Evolutionary conservation across 176 grass and related monocot genomes (phyloP).

Genomic region (Dactylis glomerata): DNA sequence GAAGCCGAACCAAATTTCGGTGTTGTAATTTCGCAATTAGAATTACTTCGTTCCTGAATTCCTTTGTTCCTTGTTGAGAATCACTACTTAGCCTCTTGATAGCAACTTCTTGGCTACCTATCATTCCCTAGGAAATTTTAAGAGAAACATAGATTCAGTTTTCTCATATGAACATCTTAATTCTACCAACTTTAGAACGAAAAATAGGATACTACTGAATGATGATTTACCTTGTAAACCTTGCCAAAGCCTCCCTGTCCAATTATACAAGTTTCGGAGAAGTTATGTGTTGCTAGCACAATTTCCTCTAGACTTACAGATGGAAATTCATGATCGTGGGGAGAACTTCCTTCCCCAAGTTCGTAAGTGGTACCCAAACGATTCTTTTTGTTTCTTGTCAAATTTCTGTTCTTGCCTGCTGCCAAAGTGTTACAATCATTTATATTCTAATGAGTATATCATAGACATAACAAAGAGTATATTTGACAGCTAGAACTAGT

Average conservation of each 20-base stretch:
- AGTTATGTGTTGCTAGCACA: constrained; percentile 7
- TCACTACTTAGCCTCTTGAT: constrained; percentile 37
- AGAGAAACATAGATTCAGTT: background rate
- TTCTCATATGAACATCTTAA: background rate
- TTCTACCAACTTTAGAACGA: background rate
- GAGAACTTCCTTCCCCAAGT: background rate
- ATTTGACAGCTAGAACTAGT: background rate
- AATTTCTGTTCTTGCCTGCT: background rate
- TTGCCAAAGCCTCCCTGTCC: constrained; percentile 51
- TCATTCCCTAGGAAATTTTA: constrained; percentile 3
- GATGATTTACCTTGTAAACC: constrained; percentile 43
- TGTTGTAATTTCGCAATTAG: constrained; percentile 41
- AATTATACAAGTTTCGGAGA: constrained; percentile 23
- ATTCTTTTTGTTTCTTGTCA: background rate
- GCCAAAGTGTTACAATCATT: background rate
- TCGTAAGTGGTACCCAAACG: background rate
- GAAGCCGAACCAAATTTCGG: constrained; percentile 35
- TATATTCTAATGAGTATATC: background rate
- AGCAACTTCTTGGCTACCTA: constrained; percentile 32
- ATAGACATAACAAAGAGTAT: background rate
- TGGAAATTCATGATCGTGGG: background rate
- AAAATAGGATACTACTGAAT: background rate
- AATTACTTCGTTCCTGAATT: constrained; percentile 35
- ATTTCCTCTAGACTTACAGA: constrained; percentile 20
- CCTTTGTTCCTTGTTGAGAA: constrained; percentile 35